Percentiles rank a stretch among this genome's conserved stretches.
phyloP scores from a whole-genome alignment of 2,329 filamentous ascomycete species.

The Epichloe coenophiala region DNA sequence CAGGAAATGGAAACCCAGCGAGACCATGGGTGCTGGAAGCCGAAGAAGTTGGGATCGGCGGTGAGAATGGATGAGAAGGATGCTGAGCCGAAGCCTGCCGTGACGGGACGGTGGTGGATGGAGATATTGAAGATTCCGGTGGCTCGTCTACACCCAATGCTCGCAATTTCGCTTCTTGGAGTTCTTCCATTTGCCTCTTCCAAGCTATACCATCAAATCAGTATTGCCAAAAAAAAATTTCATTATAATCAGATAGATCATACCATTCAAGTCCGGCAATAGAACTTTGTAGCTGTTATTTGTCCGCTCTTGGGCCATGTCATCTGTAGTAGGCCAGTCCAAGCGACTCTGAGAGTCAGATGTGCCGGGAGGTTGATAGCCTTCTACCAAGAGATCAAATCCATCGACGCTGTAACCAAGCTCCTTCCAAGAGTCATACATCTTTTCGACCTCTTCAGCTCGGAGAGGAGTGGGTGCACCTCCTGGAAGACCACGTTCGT shows the following conservation, averaged over 20 bases:
- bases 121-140: conserved; percentile 49
- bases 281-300: conserved; percentile 44
- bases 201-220: conserved; percentile 29
- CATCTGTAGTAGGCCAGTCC: conserved; percentile 51
- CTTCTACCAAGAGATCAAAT: conserved; percentile 49
- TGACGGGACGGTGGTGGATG: conserved; percentile 46
- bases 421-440: conserved; percentile 53
- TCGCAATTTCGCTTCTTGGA: conserved; percentile 84
- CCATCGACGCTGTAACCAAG: conserved; percentile 56
- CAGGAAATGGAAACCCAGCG: conserved; percentile 42
- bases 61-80: conserved; percentile 67
- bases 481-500: conserved; percentile 46
- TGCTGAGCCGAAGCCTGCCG: conserved; percentile 62
- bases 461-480: conserved; percentile 40
- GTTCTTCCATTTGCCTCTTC: conserved; percentile 66
- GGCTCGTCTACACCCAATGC: conserved; percentile 74
- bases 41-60: conserved; percentile 68
- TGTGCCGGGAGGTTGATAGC: conserved; percentile 22
- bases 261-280: conserved; percentile 55
- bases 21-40: conserved; percentile 53
- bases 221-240: not conserved
- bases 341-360: conserved; percentile 49
- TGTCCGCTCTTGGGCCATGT: conserved; percentile 42
- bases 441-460: conserved; percentile 41
- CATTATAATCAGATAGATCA: conserved; percentile 9